Evolutionary conservation across 2,329 filamentous ascomycete genomes (phyloP).

Genomic region (Pseudogymnoascus sp.): DNA sequence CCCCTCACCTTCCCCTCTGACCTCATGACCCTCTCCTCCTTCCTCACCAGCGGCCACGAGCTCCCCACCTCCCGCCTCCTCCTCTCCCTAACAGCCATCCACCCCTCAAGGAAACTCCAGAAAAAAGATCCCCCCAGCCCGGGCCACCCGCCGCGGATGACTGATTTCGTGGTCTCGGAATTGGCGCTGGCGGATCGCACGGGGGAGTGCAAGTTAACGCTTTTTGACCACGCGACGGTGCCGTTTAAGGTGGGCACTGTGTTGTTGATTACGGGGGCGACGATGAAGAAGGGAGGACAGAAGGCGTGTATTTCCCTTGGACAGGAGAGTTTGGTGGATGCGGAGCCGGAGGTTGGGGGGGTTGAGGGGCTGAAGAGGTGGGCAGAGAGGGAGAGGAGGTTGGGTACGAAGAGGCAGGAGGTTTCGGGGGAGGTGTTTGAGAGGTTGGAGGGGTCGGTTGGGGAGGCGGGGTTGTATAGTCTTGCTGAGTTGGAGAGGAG

Average conservation of each 20-base stretch:
- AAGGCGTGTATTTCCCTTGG: constrained; percentile 29
- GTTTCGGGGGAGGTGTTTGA: constrained; percentile 39
- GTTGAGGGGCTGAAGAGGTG: constrained; percentile 46
- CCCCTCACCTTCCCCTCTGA: constrained; percentile 31
- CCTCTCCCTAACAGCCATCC: background rate
- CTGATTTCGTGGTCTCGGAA: background rate
- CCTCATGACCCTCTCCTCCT: constrained; percentile 34
- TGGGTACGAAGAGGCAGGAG: constrained; percentile 41
- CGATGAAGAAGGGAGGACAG: background rate
- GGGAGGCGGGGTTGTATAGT: constrained; percentile 32
- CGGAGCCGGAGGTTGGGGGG: constrained; percentile 48
- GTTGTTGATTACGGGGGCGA: background rate
- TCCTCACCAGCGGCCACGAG: constrained; percentile 47
- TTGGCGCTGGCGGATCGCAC: background rate
- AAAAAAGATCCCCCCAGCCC: background rate
- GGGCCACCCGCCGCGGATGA: background rate
- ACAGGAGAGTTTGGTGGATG: constrained; percentile 43
- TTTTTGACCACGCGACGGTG: background rate
- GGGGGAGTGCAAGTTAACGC: background rate
- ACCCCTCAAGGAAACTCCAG: background rate
- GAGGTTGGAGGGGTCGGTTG: constrained; percentile 28
- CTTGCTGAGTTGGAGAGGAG: constrained; percentile 38
- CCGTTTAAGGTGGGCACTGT: background rate
- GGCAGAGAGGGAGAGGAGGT: constrained; percentile 39
- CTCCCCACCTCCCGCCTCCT: constrained; percentile 21